Conservation (phyloP, 2,329 filamentous ascomycete genomes). For the Pestalotiopsis sp. region DNA sequence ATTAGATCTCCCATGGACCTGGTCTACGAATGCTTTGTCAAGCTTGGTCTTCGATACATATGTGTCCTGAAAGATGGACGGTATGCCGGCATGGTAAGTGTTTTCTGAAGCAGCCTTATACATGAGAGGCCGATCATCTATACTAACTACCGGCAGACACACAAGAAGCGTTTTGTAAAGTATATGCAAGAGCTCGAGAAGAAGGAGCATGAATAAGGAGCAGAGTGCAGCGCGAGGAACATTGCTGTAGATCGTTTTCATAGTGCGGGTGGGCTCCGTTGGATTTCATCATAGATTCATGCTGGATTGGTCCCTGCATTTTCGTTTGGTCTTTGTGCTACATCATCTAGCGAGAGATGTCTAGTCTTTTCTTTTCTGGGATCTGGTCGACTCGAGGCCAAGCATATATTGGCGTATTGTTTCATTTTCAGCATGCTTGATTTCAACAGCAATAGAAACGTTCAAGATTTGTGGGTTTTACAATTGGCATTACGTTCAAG, state of each 20-base stretch:
- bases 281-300: no score
- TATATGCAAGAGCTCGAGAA: constrained; percentile 85
- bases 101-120: not conserved
- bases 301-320: no score
- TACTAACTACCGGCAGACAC: constrained; percentile 53
- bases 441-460: not conserved
- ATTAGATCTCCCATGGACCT: constrained; percentile 89
- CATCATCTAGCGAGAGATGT: not conserved
- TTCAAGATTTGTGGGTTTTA: not conserved
- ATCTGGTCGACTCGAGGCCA: not conserved
- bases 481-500: not conserved
- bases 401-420: not conserved
- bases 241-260: not conserved
- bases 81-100: constrained; percentile 81
- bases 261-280: not conserved
- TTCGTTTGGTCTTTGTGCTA: not conserved
- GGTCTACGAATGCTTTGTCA: constrained; percentile 95
- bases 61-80: constrained; percentile 83
- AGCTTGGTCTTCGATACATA: constrained; percentile 88
- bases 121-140: not conserved
- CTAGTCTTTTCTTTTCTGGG: not conserved
- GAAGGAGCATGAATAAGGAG: constrained; percentile 14
- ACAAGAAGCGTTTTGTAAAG: constrained; percentile 96
- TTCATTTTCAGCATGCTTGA: not conserved
- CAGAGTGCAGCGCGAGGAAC: not conserved